phyloP scores from a whole-genome alignment of 1,139 yeast species.

The Nakaseomyces delphensis region DNA sequence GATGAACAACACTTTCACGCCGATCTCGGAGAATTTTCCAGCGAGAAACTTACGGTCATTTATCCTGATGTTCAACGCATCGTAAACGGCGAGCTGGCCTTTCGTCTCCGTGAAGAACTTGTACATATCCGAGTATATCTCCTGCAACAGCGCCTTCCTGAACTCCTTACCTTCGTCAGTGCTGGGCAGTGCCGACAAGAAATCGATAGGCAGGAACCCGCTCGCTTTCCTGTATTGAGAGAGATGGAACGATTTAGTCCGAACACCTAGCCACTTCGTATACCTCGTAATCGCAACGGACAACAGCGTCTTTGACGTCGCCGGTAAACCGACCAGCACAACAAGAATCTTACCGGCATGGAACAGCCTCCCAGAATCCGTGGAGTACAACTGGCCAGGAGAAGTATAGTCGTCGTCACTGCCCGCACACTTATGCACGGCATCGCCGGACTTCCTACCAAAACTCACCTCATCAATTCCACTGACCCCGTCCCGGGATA shows the following conservation, averaged over 20 bases:
- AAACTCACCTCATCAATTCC: background rate
- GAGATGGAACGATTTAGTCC: slow-evolving; percentile 83
- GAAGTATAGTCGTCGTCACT: slow-evolving; percentile 35
- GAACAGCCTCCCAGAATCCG: slow-evolving; percentile 81
- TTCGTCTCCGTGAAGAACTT: slow-evolving; percentile 61
- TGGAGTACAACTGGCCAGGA: slow-evolving; percentile 85
- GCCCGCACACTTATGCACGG: slow-evolving; percentile 32
- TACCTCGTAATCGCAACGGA: slow-evolving; percentile 88
- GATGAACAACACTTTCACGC: slow-evolving; percentile 74
- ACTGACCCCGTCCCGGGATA: slow-evolving; percentile 8
- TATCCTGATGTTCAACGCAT: slow-evolving; percentile 82
- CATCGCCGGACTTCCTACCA: slow-evolving; percentile 20
- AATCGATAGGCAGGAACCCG: slow-evolving; percentile 55
- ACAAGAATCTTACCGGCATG: slow-evolving; percentile 94
- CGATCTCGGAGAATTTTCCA: slow-evolving; percentile 44
- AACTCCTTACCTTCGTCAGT: slow-evolving; percentile 46
- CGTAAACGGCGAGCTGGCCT: slow-evolving; percentile 94
- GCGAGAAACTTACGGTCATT: slow-evolving; percentile 55
- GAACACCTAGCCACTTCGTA: slow-evolving; percentile 90
- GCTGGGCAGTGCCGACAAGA: slow-evolving; percentile 57
- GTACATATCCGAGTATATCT: slow-evolving; percentile 62
- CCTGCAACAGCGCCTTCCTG: slow-evolving; percentile 51
- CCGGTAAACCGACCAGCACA: slow-evolving; percentile 88
- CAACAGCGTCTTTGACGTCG: slow-evolving; percentile 89
- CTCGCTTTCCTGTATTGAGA: slow-evolving; percentile 74